Evolutionary conservation across 352 stramenopile genomes (phyloP), one percentile per base, ranked within the genome.

Genomic region (Globisporangium cederbergense): DNA sequence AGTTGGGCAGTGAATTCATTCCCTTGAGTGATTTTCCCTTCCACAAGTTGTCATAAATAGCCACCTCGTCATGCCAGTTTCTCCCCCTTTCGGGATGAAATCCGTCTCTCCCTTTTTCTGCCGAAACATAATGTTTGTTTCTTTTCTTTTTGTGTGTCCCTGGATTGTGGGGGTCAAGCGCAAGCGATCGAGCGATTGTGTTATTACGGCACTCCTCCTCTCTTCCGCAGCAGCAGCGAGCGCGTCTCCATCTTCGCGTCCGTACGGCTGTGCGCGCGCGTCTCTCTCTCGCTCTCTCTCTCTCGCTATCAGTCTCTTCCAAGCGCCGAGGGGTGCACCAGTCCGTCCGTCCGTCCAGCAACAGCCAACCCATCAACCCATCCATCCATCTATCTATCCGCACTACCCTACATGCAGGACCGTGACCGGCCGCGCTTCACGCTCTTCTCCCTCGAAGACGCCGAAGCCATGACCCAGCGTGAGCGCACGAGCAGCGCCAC

Each of bases 401-500:
- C 49, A 10, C 52, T 40, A 28, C 61, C 3, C n/a, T 47, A 54
- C 55, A 71, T 71, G 64, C 47, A 63, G 53, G 60, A 67, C 14
- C 51, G 59, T 43, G 75, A 90, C 28, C 78, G 78, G 47, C 79
- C 86, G 69, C 79, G 81, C 54, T 75, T 92, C 66, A 91, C 80
- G 11, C 76, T 93, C 43, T 89, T 93, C 60, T 84, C 84, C 8
- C 70, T 67, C 5, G 84, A 86, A 62, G 84, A 91, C 73, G 81
- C 81, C 52, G 70, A 83, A 60, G 84, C 84, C 66, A 90, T 93
- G 81, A 84, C 60, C 1, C 69, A 83, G 34, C 84, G 84, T 32
- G 83, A 93, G 58, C 81, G 81, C 72, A 73, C 73, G 16, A 78
- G 66, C 58, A 73, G 71, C 55, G 65, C 70, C 28, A 64, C 54